These are phyloP conservation scores for Fusarium haematococcum DNA, from an alignment of 2,329 filamentous ascomycete species.

Conservation along the genomic window DNA sequence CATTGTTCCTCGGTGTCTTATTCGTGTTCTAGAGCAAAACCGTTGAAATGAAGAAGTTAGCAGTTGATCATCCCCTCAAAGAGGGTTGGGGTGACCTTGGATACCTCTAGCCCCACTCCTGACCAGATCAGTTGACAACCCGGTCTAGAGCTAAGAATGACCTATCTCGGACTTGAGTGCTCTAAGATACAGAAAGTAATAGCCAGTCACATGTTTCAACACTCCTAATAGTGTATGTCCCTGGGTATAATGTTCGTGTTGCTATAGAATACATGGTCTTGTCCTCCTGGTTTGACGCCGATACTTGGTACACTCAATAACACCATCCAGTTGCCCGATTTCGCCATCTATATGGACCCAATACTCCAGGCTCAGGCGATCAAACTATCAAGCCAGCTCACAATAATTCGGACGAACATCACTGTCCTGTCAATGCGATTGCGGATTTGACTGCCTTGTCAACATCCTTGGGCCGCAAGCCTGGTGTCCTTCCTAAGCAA, in stretches of 20 bases:
- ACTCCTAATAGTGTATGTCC: not conserved
- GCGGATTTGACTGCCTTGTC: constrained; percentile 44
- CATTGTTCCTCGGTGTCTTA: constrained; percentile 47
- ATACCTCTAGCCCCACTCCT: constrained; percentile 17
- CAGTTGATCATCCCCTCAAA: constrained; percentile 10
- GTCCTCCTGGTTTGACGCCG: not conserved
- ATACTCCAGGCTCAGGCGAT: not conserved
- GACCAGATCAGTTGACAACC: constrained; percentile 3
- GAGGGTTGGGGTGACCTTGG: constrained; percentile 1
- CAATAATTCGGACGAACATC: not conserved
- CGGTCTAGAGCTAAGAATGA: not conserved
- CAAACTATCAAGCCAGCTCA: not conserved
- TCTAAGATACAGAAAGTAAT: not conserved
- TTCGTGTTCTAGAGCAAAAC: not conserved
- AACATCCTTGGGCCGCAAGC: constrained; percentile 54
- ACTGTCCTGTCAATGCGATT: constrained; percentile 26
- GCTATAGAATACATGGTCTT: not conserved
- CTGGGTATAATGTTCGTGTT: not conserved
- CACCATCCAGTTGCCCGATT: constrained; percentile 11
- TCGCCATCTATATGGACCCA: not conserved
- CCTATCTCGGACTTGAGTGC: not conserved
- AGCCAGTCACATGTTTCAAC: not conserved
- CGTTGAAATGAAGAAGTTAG: not conserved
- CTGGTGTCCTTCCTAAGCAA: constrained; percentile 55
- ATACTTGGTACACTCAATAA: not conserved